Conservation (phyloP, 2,329 filamentous ascomycete species). For the Talaromyces sp. region DNA sequence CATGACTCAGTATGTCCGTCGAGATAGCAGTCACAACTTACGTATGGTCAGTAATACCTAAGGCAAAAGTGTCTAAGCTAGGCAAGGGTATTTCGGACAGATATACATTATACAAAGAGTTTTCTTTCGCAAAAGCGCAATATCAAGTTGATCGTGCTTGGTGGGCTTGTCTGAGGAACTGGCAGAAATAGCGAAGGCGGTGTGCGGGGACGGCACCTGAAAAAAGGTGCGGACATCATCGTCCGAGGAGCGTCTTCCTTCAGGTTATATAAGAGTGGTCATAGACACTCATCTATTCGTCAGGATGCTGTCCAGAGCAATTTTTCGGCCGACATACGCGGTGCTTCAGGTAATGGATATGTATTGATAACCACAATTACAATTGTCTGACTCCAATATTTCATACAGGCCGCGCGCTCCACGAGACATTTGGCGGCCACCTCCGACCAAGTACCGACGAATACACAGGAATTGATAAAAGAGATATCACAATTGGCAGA, state of each 20-base stretch:
- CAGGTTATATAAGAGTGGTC: neutral
- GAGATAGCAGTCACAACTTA: neutral
- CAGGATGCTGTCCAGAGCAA: conserved; percentile 11
- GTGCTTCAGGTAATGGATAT: conserved; percentile 10
- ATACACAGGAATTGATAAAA: neutral
- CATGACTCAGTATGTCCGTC: neutral
- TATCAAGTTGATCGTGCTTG: conserved; percentile 6
- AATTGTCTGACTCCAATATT: neutral
- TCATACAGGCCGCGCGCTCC: conserved; percentile 11
- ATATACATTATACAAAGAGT: neutral
- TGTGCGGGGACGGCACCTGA: conserved; percentile 11
- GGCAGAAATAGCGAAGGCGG: conserved; percentile 13
- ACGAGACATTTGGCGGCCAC: conserved; percentile 14
- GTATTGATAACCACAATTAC: neutral
- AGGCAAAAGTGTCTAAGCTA: neutral
- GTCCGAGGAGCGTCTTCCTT: neutral
- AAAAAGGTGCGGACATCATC: conserved; percentile 10
- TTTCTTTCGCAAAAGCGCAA: neutral
- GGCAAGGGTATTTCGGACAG: neutral
- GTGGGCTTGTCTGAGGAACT: conserved; percentile 5
- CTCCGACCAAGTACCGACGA: conserved; percentile 10
- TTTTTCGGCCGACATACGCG: conserved; percentile 5
- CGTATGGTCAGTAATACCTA: neutral
- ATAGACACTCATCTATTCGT: conserved; percentile 14
- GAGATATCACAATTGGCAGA: neutral